Percentiles rank a stretch among this genome's conserved stretches.
Conservation (phyloP, 495 filamentous ascomycete species). For the Aspergillus sparsus region DNA sequence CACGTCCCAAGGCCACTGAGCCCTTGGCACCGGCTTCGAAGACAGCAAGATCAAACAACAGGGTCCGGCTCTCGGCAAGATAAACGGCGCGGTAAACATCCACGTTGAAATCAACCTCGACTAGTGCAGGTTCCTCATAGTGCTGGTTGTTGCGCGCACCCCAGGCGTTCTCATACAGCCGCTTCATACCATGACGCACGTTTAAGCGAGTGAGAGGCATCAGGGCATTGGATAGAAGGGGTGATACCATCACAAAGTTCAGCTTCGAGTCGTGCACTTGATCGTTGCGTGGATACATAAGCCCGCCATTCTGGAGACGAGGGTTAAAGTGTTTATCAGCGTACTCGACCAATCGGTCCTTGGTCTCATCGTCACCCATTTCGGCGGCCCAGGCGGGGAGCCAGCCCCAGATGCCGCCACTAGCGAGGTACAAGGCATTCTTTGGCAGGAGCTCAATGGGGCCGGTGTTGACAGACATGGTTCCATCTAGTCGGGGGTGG, state of each 20-base stretch:
- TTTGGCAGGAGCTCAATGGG: background rate
- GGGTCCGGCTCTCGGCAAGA: background rate
- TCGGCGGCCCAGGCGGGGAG: slow-evolving; percentile 4
- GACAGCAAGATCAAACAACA: slow-evolving; percentile 8
- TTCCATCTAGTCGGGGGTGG: background rate
- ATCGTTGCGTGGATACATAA: slow-evolving; percentile 8
- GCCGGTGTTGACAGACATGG: background rate
- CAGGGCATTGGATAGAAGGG: slow-evolving; percentile 1
- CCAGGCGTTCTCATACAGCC: slow-evolving; percentile 10
- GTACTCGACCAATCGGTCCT: background rate
- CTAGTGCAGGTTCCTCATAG: slow-evolving; percentile 6
- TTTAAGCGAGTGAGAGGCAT: slow-evolving; percentile 7
- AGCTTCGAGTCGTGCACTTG: background rate
- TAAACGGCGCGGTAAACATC: slow-evolving; percentile 11
- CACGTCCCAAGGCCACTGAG: slow-evolving; percentile 1
- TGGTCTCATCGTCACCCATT: slow-evolving; percentile 10
- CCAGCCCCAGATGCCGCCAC: slow-evolving; percentile 9
- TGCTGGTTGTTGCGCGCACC: slow-evolving; percentile 3
- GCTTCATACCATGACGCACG: background rate
- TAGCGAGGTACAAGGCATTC: background rate
- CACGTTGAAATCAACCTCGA: slow-evolving; percentile 8
- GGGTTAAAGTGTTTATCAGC: slow-evolving; percentile 8
- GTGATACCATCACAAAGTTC: slow-evolving; percentile 5
- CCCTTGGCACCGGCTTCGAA: background rate
- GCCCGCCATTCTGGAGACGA: slow-evolving; percentile 6